Base-by-base conservation (phyloP, 2,329 filamentous ascomycete genomes). In the Xylaria multiplex region DNA sequence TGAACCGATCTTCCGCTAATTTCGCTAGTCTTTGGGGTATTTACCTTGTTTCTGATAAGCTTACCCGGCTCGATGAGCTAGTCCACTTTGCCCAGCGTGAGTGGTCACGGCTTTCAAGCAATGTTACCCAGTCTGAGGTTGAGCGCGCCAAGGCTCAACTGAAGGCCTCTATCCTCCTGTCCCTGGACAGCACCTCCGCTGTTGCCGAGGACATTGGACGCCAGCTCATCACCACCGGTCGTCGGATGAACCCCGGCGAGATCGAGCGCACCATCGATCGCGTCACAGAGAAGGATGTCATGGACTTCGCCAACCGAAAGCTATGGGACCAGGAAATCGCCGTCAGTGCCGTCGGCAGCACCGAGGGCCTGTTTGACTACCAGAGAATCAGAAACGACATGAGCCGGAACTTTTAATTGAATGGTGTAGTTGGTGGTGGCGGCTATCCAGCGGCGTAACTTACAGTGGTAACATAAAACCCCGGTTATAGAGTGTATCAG, bases 101-200 rank as follows among this genome's bases (percentile, higher is more conserved):
- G 87, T 99, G 96, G 96, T 93, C 95, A 76, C 93, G 96, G 75
- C 90, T 99, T 70, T 96, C 92, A 76, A 90, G 90, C 85, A 92
- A 90, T 82, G 96, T 99, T 76, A 90, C 87, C 77, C 88, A 93
- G 78, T 90, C 94, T 72, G 96, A 99, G 85, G 92, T 94, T 68
- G 96, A 99, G 89, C 95, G 96, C 75, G 96, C 96, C 82, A 99
- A 99, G 89, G 93, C 96, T 71, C 96, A 99, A 86, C 91, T 99
- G 77, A 99, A 99, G 89, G 96, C 96, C 69, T 97, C 94, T 62
- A 94, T 99, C 77, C 92, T 99, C 69, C 90, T 99, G 72, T 97
- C 93, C 59, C 93, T 99, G 37, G 96, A 99, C 80, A 96, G 94
- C 81, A 98, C 96, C 78, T 98, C 96, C 55, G 93, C 96, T 75